These are phyloP conservation scores for Chytriomyces hyalinus DNA, from an alignment of 192 early-diverging fungal species.

Conservation along the genomic window DNA sequence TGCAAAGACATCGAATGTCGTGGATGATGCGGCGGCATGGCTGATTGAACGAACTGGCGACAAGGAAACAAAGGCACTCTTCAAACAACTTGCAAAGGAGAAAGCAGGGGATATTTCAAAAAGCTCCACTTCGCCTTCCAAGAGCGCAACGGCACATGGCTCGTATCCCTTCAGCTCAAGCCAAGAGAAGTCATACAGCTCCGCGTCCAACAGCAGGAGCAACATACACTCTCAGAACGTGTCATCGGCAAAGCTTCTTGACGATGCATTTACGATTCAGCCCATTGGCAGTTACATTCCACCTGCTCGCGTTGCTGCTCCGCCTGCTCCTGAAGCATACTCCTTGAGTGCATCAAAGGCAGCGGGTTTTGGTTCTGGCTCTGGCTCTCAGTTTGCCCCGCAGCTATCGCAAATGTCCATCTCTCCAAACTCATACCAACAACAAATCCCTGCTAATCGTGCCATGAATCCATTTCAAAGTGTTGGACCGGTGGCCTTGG, in stretches of 20 bases:
- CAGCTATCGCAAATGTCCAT: not conserved
- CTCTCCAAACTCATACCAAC: not conserved
- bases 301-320: not conserved
- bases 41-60: conserved; percentile 29
- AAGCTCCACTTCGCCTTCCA: not conserved
- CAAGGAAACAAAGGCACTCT: conserved; percentile 13
- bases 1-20: not conserved
- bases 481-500: not conserved
- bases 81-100: not conserved
- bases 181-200: not conserved
- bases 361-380: too few species aligned
- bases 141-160: not conserved
- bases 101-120: not conserved
- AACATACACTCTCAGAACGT: not conserved
- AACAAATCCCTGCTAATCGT: not conserved
- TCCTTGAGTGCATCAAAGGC: too few species aligned
- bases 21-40: conserved; percentile 24
- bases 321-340: not conserved
- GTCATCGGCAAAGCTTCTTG: conserved; percentile 4
- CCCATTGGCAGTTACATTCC: conserved; percentile 3
- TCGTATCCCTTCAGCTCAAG: not conserved
- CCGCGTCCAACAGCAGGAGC: too few species aligned
- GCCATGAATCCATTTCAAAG: conserved; percentile 12
- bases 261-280: conserved; percentile 27
- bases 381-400: too few species aligned